Evolutionary conservation across 371 early-diverging fungal species (phyloP).

Genomic region (Mucor irregularis): DNA sequence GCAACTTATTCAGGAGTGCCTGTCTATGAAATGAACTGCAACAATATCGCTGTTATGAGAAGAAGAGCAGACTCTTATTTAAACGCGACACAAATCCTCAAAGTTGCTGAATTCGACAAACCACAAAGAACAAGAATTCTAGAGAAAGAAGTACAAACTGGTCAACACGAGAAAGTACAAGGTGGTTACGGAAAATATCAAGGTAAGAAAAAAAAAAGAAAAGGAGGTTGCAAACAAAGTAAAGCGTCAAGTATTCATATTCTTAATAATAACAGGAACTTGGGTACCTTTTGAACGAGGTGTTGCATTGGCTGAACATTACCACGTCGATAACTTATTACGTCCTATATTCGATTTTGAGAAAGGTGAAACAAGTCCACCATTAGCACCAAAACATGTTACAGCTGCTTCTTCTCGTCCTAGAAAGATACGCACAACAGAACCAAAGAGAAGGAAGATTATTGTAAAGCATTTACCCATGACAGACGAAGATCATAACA

Average conservation of each 20-base stretch:
- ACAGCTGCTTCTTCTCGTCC: conserved; percentile 11
- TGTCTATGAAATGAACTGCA: conserved; percentile 87
- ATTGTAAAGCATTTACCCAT: neutral
- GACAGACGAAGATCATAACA: neutral
- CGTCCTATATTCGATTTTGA: conserved; percentile 27
- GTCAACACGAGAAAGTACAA: conserved; percentile 89
- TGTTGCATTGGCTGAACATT: conserved; percentile 59
- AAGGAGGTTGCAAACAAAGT: no score
- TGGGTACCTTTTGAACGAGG: conserved; percentile 82
- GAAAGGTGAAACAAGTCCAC: conserved; percentile 36
- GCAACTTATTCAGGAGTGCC: conserved; percentile 92
- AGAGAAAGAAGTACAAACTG: conserved; percentile 81
- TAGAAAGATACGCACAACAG: conserved; percentile 6
- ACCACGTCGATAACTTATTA: conserved; percentile 29
- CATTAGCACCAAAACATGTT: conserved; percentile 48
- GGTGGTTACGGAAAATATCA: conserved; percentile 97
- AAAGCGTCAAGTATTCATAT: no score
- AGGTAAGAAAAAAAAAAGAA: conserved; percentile 73
- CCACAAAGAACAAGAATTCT: conserved; percentile 85
- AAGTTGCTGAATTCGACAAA: conserved; percentile 92
- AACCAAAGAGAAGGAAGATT: conserved; percentile 15
- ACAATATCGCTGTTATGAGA: conserved; percentile 87
- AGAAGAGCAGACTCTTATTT: conserved; percentile 81
- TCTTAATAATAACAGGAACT: conserved; percentile 35
- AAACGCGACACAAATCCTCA: conserved; percentile 94